These are phyloP conservation scores for Kwoniella europaea DNA, from an alignment of 768 basidiomycete genomes.

Conservation along the genomic window DNA sequence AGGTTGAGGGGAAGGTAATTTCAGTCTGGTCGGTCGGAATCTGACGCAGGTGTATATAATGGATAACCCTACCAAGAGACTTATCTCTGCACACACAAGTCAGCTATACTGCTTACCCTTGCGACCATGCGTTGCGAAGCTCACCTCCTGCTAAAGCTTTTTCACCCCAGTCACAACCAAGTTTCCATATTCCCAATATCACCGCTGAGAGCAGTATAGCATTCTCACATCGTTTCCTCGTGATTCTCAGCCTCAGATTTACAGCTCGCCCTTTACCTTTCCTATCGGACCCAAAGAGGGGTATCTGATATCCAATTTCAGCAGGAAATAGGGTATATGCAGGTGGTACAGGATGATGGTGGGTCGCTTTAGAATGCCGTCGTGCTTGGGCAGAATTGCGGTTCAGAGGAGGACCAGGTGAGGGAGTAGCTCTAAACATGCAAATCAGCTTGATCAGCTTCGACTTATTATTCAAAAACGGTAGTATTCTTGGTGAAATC, in stretches of 20 bases:
- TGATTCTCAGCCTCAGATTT: conserved; percentile 26
- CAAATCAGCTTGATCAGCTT: neutral
- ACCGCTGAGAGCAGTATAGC: conserved; percentile 40
- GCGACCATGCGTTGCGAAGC: neutral
- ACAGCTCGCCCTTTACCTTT: conserved; percentile 24
- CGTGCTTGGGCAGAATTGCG: neutral
- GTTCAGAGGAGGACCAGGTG: neutral
- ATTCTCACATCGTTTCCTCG: conserved; percentile 45
- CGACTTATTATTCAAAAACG: neutral
- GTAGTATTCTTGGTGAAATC: neutral
- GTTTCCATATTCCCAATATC: conserved; percentile 31
- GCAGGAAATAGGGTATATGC: conserved; percentile 18
- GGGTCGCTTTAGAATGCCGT: conserved; percentile 1
- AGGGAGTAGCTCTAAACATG: neutral
- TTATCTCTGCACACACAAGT: conserved; percentile 35
- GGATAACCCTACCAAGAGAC: conserved; percentile 41
- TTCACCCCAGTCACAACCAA: conserved; percentile 43
- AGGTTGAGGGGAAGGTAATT: conserved; percentile 13
- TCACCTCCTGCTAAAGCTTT: conserved; percentile 48
- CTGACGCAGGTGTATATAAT: conserved; percentile 33
- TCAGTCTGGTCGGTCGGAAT: conserved; percentile 17
- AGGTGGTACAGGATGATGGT: conserved; percentile 16
- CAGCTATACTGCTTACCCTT: neutral
- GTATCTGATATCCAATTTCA: neutral
- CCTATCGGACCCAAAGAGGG: neutral